These are phyloP conservation scores for Peziza echinospora DNA, from an alignment of 495 filamentous ascomycete genomes.

Conservation along the genomic window DNA sequence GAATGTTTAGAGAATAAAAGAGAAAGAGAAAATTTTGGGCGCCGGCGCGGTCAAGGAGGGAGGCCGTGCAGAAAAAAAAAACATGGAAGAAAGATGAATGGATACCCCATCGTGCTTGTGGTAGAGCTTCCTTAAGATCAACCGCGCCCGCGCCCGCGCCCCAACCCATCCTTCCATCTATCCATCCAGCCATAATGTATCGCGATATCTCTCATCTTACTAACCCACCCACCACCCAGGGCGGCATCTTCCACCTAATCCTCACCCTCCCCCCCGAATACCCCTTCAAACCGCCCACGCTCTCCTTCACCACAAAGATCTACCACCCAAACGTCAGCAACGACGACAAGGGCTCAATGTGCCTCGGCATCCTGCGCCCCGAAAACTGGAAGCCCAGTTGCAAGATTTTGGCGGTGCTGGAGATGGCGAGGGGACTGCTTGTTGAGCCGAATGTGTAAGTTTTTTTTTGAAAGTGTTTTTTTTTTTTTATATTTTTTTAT, in stretches of 20 bases:
- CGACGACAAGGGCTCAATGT: constrained; percentile 81
- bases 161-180: not conserved
- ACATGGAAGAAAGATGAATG: no score
- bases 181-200: not conserved
- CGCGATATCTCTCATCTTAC: constrained; percentile 3
- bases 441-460: constrained; percentile 55
- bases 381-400: constrained; percentile 91
- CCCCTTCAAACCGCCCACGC: constrained; percentile 77
- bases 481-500: no score
- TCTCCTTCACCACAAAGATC: constrained; percentile 83
- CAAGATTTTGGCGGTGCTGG: constrained; percentile 53
- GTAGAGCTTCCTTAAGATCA: no score
- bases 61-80: no score
- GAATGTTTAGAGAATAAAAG: not conserved
- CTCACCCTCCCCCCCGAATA: constrained; percentile 65
- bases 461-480: no score
- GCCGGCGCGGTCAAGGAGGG: not conserved
- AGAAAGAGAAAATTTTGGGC: not conserved
- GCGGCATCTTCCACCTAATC: constrained; percentile 57
- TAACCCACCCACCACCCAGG: constrained; percentile 23
- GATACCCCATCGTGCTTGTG: no score
- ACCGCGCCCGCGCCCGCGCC: not conserved
- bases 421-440: constrained; percentile 56
- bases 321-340: constrained; percentile 98
- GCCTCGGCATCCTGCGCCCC: constrained; percentile 61